A percentile compares a stretch with the other conserved stretches of the same genome.
Evolutionary conservation across 2,329 filamentous ascomycete species (phyloP).

Genomic region (Talaromyces sp.): DNA sequence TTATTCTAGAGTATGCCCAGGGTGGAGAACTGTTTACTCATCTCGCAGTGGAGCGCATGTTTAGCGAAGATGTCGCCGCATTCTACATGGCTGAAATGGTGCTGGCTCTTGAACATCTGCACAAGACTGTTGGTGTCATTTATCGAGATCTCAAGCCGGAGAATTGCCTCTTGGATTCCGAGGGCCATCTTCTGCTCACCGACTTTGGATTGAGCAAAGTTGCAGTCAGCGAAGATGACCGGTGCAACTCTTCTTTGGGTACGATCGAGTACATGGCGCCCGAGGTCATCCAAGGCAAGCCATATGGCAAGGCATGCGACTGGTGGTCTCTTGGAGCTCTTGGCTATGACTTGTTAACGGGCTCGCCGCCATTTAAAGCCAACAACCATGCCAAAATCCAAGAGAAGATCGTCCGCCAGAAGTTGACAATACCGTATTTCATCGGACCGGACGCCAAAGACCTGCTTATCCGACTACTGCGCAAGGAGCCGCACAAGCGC

Average conservation of each 20-base stretch:
- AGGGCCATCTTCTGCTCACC: slow-evolving; percentile 89
- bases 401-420: slow-evolving; percentile 92
- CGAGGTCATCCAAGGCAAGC: slow-evolving; percentile 80
- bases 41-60: slow-evolving; percentile 90
- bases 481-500: slow-evolving; percentile 88
- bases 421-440: slow-evolving; percentile 83
- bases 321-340: slow-evolving; percentile 98
- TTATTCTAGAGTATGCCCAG: slow-evolving; percentile 96
- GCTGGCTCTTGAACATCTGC: slow-evolving; percentile 86
- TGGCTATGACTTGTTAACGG: slow-evolving; percentile 87
- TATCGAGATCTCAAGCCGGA: slow-evolving; percentile 98
- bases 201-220: slow-evolving; percentile 98
- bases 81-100: slow-evolving; percentile 99
- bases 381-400: slow-evolving; percentile 93
- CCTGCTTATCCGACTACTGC: slow-evolving; percentile 78
- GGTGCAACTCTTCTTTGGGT: slow-evolving; percentile 85
- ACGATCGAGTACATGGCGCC: slow-evolving; percentile 99
- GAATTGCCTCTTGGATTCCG: slow-evolving; percentile 87
- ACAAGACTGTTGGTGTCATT: slow-evolving; percentile 86
- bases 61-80: slow-evolving; percentile 78
- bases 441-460: slow-evolving; percentile 90
- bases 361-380: slow-evolving; percentile 83
- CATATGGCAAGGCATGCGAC: slow-evolving; percentile 92
- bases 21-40: slow-evolving; percentile 97
- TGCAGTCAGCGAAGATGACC: slow-evolving; percentile 63